Evolutionary conservation across 768 basidiomycete genomes (phyloP).

Genomic region (Terana coerulea): DNA sequence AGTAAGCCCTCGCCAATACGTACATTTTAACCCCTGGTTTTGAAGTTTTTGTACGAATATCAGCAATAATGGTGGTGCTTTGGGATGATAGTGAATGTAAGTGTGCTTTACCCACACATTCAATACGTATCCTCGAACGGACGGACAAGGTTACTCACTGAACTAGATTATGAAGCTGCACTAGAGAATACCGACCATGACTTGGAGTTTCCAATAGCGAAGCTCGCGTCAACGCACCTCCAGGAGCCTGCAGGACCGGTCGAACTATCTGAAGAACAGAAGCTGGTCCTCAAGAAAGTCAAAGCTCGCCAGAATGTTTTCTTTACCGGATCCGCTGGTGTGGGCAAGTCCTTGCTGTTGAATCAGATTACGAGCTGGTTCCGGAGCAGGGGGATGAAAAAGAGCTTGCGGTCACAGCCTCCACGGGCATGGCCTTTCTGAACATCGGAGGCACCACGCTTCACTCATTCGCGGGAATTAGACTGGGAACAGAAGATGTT

Average conservation of each 20-base stretch:
- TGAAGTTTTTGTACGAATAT: no score
- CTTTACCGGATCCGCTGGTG: conserved; percentile 87
- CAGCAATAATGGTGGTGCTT: no score
- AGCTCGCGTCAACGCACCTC: no score
- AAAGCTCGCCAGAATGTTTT: conserved; percentile 64
- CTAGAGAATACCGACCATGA: no score
- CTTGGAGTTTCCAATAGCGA: no score
- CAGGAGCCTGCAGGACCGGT: conserved; percentile 17
- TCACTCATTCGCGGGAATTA: conserved; percentile 80
- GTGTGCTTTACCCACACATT: no score
- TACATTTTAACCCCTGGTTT: no score
- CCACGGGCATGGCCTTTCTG: conserved; percentile 73
- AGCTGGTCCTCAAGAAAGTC: conserved; percentile 45
- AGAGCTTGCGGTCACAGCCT: conserved; percentile 68
- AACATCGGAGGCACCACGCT: conserved; percentile 79
- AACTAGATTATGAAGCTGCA: no score
- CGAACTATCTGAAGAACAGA: conserved; percentile 51
- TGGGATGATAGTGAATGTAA: no score
- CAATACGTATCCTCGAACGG: no score
- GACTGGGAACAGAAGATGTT: conserved; percentile 57
- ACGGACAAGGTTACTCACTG: no score
- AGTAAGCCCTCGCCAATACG: no score
- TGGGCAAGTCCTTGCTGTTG: conserved; percentile 80
- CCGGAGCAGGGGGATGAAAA: conserved; percentile 29
- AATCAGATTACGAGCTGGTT: conserved; percentile 61